phyloP scores from a whole-genome alignment of 2,329 filamentous ascomycete genomes.

The Chrysosporium keratinophilum region DNA sequence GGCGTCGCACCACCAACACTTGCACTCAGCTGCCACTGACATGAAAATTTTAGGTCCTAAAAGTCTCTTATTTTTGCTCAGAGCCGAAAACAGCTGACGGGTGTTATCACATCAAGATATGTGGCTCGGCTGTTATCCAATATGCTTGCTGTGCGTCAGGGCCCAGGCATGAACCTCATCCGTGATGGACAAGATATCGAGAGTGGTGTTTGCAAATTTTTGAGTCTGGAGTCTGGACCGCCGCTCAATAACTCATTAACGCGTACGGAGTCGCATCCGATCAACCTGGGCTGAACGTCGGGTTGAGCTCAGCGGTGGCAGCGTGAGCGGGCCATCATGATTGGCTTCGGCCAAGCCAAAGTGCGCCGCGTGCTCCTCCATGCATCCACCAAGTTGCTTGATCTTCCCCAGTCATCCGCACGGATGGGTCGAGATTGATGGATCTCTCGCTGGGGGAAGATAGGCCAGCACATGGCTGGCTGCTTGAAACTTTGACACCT shows the following conservation, averaged over 20 bases:
- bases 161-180: neutral
- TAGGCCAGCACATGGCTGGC: neutral
- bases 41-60: no score
- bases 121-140: no score
- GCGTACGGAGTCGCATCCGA: neutral
- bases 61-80: no score
- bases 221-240: neutral
- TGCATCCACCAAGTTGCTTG: constrained; percentile 6
- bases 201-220: neutral
- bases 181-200: neutral
- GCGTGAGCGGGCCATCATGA: neutral
- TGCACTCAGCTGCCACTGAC: no score
- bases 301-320: neutral
- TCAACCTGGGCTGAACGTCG: constrained; percentile 3
- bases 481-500: constrained; percentile 1
- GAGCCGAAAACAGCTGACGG: no score
- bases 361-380: neutral
- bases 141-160: no score
- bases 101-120: no score
- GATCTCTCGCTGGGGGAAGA: neutral
- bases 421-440: neutral
- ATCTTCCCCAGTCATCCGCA: neutral
- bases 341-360: neutral
- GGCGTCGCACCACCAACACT: no score
- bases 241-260: neutral